Evolutionary conservation across 2,329 filamentous ascomycete species (phyloP).

Genomic region (Cordyceps cicadae): DNA sequence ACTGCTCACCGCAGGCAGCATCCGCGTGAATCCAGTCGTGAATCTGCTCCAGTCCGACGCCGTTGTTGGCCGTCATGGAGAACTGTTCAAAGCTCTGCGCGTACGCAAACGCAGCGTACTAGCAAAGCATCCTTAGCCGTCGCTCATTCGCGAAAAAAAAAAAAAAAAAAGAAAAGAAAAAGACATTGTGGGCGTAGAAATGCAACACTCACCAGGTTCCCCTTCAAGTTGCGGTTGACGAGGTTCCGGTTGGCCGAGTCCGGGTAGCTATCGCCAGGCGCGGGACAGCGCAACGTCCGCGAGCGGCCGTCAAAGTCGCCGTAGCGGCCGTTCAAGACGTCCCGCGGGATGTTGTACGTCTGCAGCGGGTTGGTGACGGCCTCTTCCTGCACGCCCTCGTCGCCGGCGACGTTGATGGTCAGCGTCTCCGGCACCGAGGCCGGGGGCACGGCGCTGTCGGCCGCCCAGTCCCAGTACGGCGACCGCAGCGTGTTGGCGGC

Average conservation of each 20-base stretch:
- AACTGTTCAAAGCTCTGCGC: conserved; percentile 18
- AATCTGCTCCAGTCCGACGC: conserved; percentile 25
- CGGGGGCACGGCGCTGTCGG: conserved; percentile 27
- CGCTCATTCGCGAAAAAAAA: conserved; percentile 4
- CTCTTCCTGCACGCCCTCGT: conserved; percentile 15
- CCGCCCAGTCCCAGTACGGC: conserved; percentile 41
- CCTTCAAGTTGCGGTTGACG: conserved; percentile 19
- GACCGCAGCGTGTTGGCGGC: conserved; percentile 33
- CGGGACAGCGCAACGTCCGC: conserved; percentile 24
- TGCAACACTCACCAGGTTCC: conserved; percentile 24
- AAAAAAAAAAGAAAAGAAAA: no score
- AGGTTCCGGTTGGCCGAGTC: conserved; percentile 22
- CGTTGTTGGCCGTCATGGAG: conserved; percentile 16
- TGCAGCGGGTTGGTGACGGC: conserved; percentile 37
- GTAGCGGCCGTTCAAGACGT: conserved; percentile 25
- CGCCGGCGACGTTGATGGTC: conserved; percentile 10
- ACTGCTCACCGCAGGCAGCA: conserved; percentile 21
- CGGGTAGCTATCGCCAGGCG: conserved; percentile 22
- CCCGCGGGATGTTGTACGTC: conserved; percentile 35
- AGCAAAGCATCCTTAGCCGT: conserved; percentile 14
- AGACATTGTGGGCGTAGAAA: neutral
- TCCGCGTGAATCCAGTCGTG: conserved; percentile 24
- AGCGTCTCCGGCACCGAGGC: conserved; percentile 17
- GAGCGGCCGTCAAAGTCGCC: conserved; percentile 16
- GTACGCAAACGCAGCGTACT: conserved; percentile 25